Base-by-base conservation (phyloP, 2,329 filamentous ascomycete genomes). In the Fusarium scirpi region DNA sequence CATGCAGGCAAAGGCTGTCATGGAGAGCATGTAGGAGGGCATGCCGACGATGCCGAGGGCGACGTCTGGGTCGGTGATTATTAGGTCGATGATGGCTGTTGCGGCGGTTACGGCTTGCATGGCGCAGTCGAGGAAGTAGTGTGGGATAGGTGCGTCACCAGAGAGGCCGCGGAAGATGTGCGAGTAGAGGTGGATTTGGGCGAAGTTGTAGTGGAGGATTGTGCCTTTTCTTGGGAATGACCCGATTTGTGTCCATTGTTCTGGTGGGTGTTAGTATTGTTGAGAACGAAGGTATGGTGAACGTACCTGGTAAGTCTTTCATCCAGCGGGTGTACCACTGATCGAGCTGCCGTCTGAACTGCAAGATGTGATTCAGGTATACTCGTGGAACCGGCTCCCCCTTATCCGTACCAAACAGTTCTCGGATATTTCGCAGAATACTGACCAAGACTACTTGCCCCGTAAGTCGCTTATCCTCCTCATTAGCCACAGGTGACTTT, bases 381-480 rank as follows among this genome's bases (percentile, higher is more conserved):
- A 83, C 83, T 46, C 85, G 81, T 0, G 85, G 84, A 10, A 89
- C 78, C 0, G 84, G 80, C 41, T 86, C 83, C 10, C 87, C 85
- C 5, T 81, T 85, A 58, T 90, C 87, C 2, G 84, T 84, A 0
- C 88, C 87, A 71, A 90, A 90, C 2, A 87, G 73, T 25, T 89
- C 80, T 71, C 86, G 79, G 76, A 89, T 78, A 78, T 86, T 82
- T 77, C 85, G 85, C 65, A 90, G 79, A 44, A 90, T 89, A 46
- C 85, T 84, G 34, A 90, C 82, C 38, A 90, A 72, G 0, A 85
- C 84, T 30, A 90, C 86, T 70, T 90, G 88, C 22, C 87, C 87
- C n/a, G 87, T 80, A 4, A 90, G 80, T 6, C 88, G 81, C 57
- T 86, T 85, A 61, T 90, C 88, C 7, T 86, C 83, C 1, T 86